Percentiles rank a stretch among this genome's conserved stretches.
Evolutionary conservation across 495 filamentous ascomycete genomes (phyloP).

Genomic region (Evansstolkia leycettana): DNA sequence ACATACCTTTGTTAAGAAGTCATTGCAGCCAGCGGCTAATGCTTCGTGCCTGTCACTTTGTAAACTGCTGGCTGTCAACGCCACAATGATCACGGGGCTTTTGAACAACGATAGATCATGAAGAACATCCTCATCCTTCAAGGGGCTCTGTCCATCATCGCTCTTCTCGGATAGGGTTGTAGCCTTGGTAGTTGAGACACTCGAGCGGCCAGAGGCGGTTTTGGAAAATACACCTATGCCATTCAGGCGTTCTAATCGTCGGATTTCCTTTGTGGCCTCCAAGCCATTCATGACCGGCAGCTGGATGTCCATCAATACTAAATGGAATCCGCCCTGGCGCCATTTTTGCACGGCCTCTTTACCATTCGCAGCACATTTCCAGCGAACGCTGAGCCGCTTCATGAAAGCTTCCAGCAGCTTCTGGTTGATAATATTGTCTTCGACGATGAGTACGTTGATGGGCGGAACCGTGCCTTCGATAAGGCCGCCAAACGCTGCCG

Average conservation of each 20-base stretch:
- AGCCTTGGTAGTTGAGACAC: constrained; percentile 19
- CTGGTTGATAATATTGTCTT: constrained; percentile 97
- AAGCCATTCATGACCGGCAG: constrained; percentile 93
- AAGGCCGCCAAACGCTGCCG: constrained; percentile 44
- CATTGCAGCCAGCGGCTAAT: constrained; percentile 90
- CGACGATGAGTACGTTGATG: constrained; percentile 95
- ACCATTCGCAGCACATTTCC: constrained; percentile 93
- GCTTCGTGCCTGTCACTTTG: constrained; percentile 94
- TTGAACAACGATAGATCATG: constrained; percentile 65
- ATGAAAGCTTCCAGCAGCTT: constrained; percentile 89
- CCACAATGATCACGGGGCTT: constrained; percentile 94
- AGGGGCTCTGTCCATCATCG: constrained; percentile 5
- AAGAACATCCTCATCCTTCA: constrained; percentile 52
- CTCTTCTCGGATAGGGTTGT: constrained; percentile 12
- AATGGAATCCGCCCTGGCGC: constrained; percentile 87
- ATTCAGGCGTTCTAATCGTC: constrained; percentile 78
- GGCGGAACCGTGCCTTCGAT: constrained; percentile 80
- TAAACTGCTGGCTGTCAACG: constrained; percentile 82
- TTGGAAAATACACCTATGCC: constrained; percentile 76
- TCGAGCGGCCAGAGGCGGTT: constrained; percentile 28
- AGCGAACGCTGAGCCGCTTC: constrained; percentile 93
- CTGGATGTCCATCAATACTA: constrained; percentile 98
- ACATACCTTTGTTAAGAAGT: constrained; percentile 93
- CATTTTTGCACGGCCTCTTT: constrained; percentile 87
- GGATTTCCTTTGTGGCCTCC: constrained; percentile 94